Evolutionary conservation across 208 protist species (phyloP).

Genomic region (Leishmania braziliensis): DNA sequence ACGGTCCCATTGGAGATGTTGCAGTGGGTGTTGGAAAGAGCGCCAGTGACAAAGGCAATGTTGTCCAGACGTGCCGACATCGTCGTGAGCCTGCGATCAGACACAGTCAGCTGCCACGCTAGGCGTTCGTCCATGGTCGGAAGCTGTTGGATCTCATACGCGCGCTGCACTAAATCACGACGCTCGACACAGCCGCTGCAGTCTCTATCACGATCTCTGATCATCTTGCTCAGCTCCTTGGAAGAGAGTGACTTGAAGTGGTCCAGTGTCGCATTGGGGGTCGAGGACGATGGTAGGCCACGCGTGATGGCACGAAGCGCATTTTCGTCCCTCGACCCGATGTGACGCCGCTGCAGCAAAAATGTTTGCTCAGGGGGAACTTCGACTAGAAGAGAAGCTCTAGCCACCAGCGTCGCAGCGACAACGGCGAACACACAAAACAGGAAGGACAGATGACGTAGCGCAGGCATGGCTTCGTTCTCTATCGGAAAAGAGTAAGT

Average conservation of each 20-base stretch:
- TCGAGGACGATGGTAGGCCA: conserved; percentile 23
- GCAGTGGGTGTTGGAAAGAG: conserved; percentile 25
- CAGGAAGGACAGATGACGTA: background rate
- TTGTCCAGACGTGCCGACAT: conserved; percentile 10
- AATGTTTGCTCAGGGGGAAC: conserved; percentile 48
- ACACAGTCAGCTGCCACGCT: conserved; percentile 40
- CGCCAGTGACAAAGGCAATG: conserved; percentile 26
- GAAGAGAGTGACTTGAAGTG: conserved; percentile 24
- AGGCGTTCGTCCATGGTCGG: conserved; percentile 47
- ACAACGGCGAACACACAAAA: background rate
- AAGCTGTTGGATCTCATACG: conserved; percentile 34
- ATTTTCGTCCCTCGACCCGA: conserved; percentile 15
- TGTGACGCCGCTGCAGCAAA: conserved; percentile 38
- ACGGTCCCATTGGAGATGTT: conserved; percentile 21
- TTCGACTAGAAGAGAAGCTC: conserved; percentile 34
- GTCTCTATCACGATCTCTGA: conserved; percentile 36
- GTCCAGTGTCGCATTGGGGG: conserved; percentile 14
- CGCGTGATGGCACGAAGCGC: conserved; percentile 33
- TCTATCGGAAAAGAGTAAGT: background rate
- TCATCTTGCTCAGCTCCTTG: conserved; percentile 36
- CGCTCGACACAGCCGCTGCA: conserved; percentile 57
- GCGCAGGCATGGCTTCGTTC: background rate
- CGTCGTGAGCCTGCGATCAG: conserved; percentile 32
- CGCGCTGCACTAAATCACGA: conserved; percentile 42
- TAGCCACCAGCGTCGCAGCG: background rate